Evolutionary conservation across 202 grass and related monocot genomes (phyloP), one percentile per base, ranked within the genome.

Genomic region (Musa balbisiana): DNA sequence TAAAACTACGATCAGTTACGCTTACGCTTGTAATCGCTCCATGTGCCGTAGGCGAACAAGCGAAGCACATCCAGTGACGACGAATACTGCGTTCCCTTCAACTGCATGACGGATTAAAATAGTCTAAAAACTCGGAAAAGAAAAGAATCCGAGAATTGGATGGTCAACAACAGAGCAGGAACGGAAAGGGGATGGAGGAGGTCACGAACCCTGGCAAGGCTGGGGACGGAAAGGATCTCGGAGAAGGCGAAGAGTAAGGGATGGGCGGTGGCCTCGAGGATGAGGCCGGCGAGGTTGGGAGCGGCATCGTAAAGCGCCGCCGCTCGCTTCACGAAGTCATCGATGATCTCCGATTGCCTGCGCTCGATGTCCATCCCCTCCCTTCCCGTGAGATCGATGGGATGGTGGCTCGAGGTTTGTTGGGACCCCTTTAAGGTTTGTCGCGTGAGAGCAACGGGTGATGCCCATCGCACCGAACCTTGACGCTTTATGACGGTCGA

Each of bases 1-100:
- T 22, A 27, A 16, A 56, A 70, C 49, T 69, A 19, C 69, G 72
- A 56, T 73, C 9, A 3, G 21, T 1, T 54, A 27, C 67, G 83
- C 89, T 79, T 90, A 99, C 95, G 86, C 81, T 88, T 99, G 73
- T 99, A 99, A 88, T 99, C 91, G 49, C 79, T 92, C 91, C 92
- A 90, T 52, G 91, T 99, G 58, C 95, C 95, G 14, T 99, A 95
- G 67, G 95, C 95, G 64, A 99, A 99, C 78, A 95, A 85, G 60
- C 89, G 84, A 65, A 99, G 95, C 69, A 99, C 64, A 71, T 99
- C 95, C 77, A 95, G 83, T 50, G 95, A 99, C 54, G 89, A 89
- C 19, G 91, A 88, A 69, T 94, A 83, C 75, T 95, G 89, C 50
- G 91, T 94, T 26, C 85, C 91, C 19, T 84, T 73, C 51, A 99